Evolutionary conservation across 371 early-diverging fungal species (phyloP), one percentile per base, ranked within the genome.

Genomic region (Mucor circinelloides): DNA sequence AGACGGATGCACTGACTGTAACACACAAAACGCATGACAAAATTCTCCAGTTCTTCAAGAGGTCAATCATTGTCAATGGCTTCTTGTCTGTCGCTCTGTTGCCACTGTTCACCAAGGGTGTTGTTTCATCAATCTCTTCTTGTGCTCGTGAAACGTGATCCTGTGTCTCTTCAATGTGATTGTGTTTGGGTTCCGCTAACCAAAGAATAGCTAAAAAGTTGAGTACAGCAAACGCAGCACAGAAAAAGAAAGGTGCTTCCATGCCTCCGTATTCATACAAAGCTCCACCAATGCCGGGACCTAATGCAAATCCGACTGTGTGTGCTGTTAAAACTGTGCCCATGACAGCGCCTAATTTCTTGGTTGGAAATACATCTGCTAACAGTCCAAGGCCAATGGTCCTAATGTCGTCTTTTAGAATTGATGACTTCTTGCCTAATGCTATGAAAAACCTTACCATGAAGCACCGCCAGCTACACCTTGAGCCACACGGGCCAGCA

Each of bases 381-480:
- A 95, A 68, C 82, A 92, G 83, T 6, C 89, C 90, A 48, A 92
- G 73, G 15, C 93, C 91, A 57, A 93, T 85, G 1, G 91, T 87
- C 88, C 88, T 87, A 13, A 67, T 55, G 27, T 17, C 15, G 17
- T 13, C 3, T 55, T n/a, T 13, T 28, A 55, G 4, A 55, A 31
- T 10, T 3, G 1, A 55, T 28, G 1, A 1, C 30, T 17, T 31
- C 4, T n/a, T 8, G 10, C 6, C 19, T n/a, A n/a, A 30, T 17
- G 2, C 28, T 6, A 55, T 7, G 4, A 27, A 8, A 5, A 1
- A 28, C 44, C 44, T 55, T 78, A 87, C 95, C 94, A 94, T 36
- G 91, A 88, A 30, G 90, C 90, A 27, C 91, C 95, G 52, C 89
- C 90, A 6, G 93, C 83, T 19, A 90, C 82, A 42, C 96, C 96